Evolutionary conservation across 1,284 basidiomycete species (phyloP).

Genomic region (Hymenochaete sp.): DNA sequence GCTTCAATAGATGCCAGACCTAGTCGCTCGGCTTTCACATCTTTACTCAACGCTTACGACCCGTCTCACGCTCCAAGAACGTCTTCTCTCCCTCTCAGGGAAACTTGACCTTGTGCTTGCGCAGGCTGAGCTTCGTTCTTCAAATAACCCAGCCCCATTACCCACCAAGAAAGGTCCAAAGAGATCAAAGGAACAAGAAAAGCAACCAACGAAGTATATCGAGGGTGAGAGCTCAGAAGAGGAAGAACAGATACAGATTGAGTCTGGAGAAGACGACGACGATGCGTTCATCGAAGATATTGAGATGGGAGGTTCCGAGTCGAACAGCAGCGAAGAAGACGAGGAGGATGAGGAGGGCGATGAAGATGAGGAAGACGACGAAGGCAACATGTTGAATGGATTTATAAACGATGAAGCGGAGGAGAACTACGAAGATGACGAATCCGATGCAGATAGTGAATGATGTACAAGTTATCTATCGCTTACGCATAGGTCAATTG

Average conservation of each 20-base stretch:
- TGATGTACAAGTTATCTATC: not conserved
- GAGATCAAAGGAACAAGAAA: constrained; percentile 24
- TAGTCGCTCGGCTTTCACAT: constrained; percentile 74
- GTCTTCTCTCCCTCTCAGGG: constrained; percentile 78
- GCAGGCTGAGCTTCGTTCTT: constrained; percentile 82
- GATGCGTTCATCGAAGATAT: constrained; percentile 64
- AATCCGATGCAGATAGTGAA: constrained; percentile 50
- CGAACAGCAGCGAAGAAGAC: constrained; percentile 42
- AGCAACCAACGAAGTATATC: constrained; percentile 51
- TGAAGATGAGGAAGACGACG: constrained; percentile 43
- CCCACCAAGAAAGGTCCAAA: constrained; percentile 32
- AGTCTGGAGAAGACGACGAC: constrained; percentile 37
- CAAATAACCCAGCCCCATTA: constrained; percentile 49
- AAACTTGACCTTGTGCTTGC: constrained; percentile 89
- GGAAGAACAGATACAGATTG: constrained; percentile 61
- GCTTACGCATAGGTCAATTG: not conserved
- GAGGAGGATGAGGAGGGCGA: constrained; percentile 37
- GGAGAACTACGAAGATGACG: constrained; percentile 53
- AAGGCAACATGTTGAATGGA: constrained; percentile 39
- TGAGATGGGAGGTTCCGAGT: constrained; percentile 51
- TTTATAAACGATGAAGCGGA: constrained; percentile 72
- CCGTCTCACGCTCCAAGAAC: constrained; percentile 78
- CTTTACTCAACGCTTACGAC: constrained; percentile 79
- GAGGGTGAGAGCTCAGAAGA: constrained; percentile 31
- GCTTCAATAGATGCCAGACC: constrained; percentile 65